Conservation (phyloP, 108 stramenopile genomes). For the Skeletonema tropicum region DNA sequence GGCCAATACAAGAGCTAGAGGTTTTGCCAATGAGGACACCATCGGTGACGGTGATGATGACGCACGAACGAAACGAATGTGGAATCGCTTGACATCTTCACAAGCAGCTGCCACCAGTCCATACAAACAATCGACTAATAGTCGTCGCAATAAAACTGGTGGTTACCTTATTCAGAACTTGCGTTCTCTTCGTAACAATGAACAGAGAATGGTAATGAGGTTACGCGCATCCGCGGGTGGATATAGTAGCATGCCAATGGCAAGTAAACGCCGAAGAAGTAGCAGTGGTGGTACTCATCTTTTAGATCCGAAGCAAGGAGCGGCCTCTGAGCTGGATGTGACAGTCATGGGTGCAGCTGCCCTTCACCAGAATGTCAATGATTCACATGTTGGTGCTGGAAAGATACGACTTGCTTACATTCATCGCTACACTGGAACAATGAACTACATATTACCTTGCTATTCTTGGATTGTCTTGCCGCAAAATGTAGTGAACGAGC, state of each 20-base stretch:
- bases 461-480: slow-evolving; percentile 37
- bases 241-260: background rate
- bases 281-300: background rate
- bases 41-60: background rate
- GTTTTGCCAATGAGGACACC: background rate
- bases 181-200: slow-evolving; percentile 26
- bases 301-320: slow-evolving; percentile 11
- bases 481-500: slow-evolving; percentile 24
- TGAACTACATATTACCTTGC: slow-evolving; percentile 11
- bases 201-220: slow-evolving; percentile 29
- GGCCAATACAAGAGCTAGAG: background rate
- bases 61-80: background rate
- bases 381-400: slow-evolving; percentile 12
- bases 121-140: background rate
- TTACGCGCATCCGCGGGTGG: slow-evolving; percentile 10
- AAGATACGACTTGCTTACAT: slow-evolving; percentile 29
- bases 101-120: background rate
- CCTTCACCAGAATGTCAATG: background rate
- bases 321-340: slow-evolving; percentile 36
- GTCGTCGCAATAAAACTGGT: background rate
- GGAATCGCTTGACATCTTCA: background rate
- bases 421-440: slow-evolving; percentile 11
- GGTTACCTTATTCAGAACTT: slow-evolving; percentile 33
- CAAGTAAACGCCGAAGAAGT: slow-evolving; percentile 14
- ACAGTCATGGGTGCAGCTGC: slow-evolving; percentile 13